Evolutionary conservation across 2,329 filamentous ascomycete species (phyloP).

Genomic region (Camillea tinctor): DNA sequence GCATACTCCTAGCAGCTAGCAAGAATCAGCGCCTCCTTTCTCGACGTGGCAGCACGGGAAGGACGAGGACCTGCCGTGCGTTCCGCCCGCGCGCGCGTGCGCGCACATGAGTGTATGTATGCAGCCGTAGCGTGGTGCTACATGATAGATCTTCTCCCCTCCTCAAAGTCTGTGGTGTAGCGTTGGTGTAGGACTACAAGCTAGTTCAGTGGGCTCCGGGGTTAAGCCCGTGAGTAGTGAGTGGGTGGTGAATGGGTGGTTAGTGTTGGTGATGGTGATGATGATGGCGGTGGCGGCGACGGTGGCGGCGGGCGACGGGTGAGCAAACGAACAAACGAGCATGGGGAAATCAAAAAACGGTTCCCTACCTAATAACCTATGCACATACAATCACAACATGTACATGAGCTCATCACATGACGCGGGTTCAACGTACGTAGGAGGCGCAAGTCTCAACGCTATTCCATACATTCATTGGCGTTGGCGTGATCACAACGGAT

Average conservation of each 20-base stretch:
- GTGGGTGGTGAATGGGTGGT: not conserved
- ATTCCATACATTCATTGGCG: not conserved
- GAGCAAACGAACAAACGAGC: too few species aligned
- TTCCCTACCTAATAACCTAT: not conserved
- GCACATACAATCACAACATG: too few species aligned
- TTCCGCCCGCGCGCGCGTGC: too few species aligned
- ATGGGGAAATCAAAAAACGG: too few species aligned
- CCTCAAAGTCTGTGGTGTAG: too few species aligned
- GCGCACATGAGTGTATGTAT: too few species aligned
- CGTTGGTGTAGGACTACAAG: too few species aligned
- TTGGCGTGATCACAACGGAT: not conserved
- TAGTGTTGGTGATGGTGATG: not conserved
- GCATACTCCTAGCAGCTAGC: not conserved
- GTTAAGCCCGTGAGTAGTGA: not conserved
- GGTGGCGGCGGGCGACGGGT: too few species aligned
- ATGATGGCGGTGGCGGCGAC: not conserved
- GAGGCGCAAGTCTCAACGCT: not conserved
- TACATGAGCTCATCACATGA: not conserved
- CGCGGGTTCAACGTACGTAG: not conserved
- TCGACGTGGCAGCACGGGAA: not conserved
- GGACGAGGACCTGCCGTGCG: not conserved
- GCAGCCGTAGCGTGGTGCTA: not conserved
- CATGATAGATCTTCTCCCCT: not conserved
- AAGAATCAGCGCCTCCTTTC: not conserved
- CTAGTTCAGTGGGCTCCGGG: too few species aligned